Evolutionary conservation across 345 rosid genomes (phyloP), one percentile per base, ranked within the genome.

Genomic region (Leavenworthia alabamica): DNA sequence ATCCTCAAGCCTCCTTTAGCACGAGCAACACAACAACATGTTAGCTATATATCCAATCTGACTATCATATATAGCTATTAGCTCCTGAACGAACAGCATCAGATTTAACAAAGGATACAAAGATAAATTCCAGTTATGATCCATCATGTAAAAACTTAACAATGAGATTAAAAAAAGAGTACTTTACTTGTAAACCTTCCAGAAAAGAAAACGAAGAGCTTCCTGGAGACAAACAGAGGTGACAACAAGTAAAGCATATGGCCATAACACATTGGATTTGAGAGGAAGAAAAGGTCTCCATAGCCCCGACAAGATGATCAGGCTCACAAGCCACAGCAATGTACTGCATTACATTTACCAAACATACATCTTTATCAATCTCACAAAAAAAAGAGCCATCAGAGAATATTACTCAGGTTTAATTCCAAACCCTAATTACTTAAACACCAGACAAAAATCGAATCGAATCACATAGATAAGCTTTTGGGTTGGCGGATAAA

Each of bases 241-340:
- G 64, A 93, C 29, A 62, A 93, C 72, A 65, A 93, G 91, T 15
- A 93, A 32, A 13, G 89, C 85, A 44, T 73, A 89, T 2, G 96
- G 91, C 97, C 97, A 93, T 91, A 84, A 79, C 4, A 73, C 29
- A 1, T 80, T 75, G 24, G 94, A 74, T 47, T 81, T 82, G 60
- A 93, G 74, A 64, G 99, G 99, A 68, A 93, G 97, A 69, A 93
- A 89, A 0, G 80, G 85, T 55, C 97, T 87, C 99, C 97, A 89
- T 5, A 85, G 2, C 12, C 85, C 97, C n/a, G 97, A 87, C 45
- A 89, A 78, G 73, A 80, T 67, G 47, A 93, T 89, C 56, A 93
- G 73, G 63, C 94, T 86, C 73, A 87, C 79, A 45, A 93, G 90
- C 99, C 97, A 93, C 39, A 93, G 63, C 62, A 89, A 80, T n/a